Percentiles rank a stretch among this genome's conserved stretches.
phyloP scores from a whole-genome alignment of 495 filamentous ascomycete genomes.

The Trichoderma gamsii region DNA sequence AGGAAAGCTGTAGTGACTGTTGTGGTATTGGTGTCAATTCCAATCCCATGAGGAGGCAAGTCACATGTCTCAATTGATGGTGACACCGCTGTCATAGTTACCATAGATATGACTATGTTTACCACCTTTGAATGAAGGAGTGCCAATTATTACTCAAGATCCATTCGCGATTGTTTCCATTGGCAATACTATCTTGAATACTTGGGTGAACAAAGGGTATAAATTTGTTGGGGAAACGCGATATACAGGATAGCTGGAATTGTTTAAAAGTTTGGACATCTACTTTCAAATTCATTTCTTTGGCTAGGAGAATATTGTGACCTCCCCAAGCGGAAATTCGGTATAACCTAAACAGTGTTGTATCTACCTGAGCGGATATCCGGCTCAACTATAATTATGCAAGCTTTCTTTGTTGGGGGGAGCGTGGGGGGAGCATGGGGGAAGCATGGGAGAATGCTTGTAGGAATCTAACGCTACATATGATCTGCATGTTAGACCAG shows the following conservation, averaged over 20 bases:
- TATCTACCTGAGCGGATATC: neutral
- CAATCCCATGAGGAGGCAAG: neutral
- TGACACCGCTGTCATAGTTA: neutral
- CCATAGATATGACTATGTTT: neutral
- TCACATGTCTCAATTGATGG: neutral
- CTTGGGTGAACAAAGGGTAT: neutral
- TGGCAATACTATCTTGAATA: neutral
- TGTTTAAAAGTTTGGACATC: neutral
- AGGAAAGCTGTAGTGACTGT: neutral
- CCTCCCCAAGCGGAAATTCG: neutral
- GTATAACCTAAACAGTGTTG: neutral
- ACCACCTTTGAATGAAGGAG: neutral
- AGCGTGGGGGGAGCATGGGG: no score
- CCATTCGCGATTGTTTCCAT: neutral
- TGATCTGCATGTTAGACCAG: no score
- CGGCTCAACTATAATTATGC: constrained; percentile 2
- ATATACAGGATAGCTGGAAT: neutral
- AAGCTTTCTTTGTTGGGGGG: no score
- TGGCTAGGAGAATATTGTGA: neutral
- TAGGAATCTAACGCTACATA: no score
- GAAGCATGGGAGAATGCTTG: no score
- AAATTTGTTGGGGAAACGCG: neutral
- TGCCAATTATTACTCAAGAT: neutral
- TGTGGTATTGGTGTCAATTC: constrained; percentile 4
- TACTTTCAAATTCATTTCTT: neutral